These are phyloP conservation scores for Nannizziopsis arthrosporioides DNA, from an alignment of 2,329 filamentous ascomycete genomes.

Conservation along the genomic window DNA sequence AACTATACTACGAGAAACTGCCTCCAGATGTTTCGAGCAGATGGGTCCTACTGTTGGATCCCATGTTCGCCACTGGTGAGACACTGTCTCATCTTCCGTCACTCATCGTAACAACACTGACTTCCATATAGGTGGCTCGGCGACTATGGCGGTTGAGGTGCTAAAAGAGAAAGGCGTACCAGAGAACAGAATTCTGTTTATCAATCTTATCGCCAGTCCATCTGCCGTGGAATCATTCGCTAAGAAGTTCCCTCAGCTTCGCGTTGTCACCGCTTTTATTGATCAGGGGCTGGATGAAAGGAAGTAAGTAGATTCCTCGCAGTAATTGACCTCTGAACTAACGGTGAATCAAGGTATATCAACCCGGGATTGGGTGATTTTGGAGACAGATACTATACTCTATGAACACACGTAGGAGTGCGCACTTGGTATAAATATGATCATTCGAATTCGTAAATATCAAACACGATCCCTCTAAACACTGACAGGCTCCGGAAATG, in stretches of 20 bases:
- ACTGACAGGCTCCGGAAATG: not conserved
- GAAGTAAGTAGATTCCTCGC: slow-evolving; percentile 56
- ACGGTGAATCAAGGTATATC: slow-evolving; percentile 61
- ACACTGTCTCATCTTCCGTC: slow-evolving; percentile 7
- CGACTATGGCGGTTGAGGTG: slow-evolving; percentile 92
- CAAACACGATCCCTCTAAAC: not conserved
- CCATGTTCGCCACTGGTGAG: slow-evolving; percentile 96
- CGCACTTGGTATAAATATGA: not conserved
- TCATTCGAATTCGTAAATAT: not conserved
- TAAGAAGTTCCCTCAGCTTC: slow-evolving; percentile 72
- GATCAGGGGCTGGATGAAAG: slow-evolving; percentile 95
- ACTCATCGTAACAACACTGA: not conserved
- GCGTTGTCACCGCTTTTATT: slow-evolving; percentile 91
- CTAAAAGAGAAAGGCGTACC: slow-evolving; percentile 81
- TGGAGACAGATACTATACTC: slow-evolving; percentile 88
- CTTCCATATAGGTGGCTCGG: slow-evolving; percentile 60
- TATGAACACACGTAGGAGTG: slow-evolving; percentile 40
- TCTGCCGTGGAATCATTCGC: slow-evolving; percentile 85
- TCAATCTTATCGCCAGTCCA: slow-evolving; percentile 95
- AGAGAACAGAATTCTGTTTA: slow-evolving; percentile 87
- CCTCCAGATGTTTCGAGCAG: slow-evolving; percentile 83
- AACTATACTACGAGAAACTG: slow-evolving; percentile 95
- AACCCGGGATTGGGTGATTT: slow-evolving; percentile 90
- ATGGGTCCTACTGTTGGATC: slow-evolving; percentile 89
- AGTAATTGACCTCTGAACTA: slow-evolving; percentile 9